Conservation (phyloP, 352 stramenopile species). For the Lagenidium sp. region DNA sequence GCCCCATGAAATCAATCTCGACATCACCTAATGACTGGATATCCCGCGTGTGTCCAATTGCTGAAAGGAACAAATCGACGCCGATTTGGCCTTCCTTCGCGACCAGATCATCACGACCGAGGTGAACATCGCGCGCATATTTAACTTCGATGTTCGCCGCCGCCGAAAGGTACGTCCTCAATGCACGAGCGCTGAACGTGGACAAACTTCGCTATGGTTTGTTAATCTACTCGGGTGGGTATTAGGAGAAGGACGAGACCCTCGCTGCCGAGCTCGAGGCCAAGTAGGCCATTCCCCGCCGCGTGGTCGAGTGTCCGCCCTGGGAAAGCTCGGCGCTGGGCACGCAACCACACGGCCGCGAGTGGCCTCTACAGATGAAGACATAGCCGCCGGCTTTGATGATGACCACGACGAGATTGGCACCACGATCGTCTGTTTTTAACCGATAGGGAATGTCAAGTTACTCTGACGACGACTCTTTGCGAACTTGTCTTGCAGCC, state of each 20-base stretch:
- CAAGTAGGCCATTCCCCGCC: slow-evolving; percentile 27
- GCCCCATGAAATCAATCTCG: not conserved
- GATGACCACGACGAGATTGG: too few relatives aligned
- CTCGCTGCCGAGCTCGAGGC: slow-evolving; percentile 52
- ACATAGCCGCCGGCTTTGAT: too few relatives aligned
- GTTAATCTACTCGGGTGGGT: too few relatives aligned
- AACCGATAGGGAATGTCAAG: too few relatives aligned
- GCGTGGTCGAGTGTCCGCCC: too few relatives aligned
- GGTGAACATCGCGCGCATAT: slow-evolving; percentile 96
- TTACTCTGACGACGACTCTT: too few relatives aligned
- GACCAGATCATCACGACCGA: slow-evolving; percentile 97
- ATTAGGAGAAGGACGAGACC: slow-evolving; percentile 64
- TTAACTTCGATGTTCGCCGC: slow-evolving; percentile 94
- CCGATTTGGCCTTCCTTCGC: slow-evolving; percentile 91
- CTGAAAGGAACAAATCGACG: slow-evolving; percentile 57
- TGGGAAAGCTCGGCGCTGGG: too few relatives aligned
- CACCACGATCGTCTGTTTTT: too few relatives aligned
- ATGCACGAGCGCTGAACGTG: not conserved
- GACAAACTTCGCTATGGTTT: too few relatives aligned
- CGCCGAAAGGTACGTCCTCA: slow-evolving; percentile 38
- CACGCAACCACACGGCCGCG: too few relatives aligned
- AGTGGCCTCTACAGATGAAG: too few relatives aligned
- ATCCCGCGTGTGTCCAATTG: not conserved
- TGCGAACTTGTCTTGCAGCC: too few relatives aligned
- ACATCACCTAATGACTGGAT: not conserved